Percentiles rank a stretch among this genome's conserved stretches.
Conservation (phyloP, 139 green algal species). For the Tetraselmis chui region DNA sequence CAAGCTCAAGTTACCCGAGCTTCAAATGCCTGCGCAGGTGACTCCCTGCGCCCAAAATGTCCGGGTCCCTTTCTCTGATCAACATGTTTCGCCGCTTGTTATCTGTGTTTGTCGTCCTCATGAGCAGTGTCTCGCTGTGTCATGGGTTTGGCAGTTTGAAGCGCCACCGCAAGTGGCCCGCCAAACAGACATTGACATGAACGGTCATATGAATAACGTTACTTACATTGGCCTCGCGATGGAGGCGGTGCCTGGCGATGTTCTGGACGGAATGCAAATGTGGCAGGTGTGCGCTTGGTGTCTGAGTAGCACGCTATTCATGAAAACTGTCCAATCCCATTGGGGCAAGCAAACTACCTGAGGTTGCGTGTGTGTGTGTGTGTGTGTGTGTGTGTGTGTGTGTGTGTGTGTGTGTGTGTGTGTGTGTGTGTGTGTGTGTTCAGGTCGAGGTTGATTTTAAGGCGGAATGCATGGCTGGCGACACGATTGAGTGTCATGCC, state of each 20-base stretch:
- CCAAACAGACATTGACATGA: conserved; percentile 92
- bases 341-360: neutral
- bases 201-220: conserved; percentile 97
- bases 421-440: neutral
- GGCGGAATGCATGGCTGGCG: conserved; percentile 68
- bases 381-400: neutral
- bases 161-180: conserved; percentile 54
- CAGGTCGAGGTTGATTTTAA: conserved; percentile 89
- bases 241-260: conserved; percentile 67
- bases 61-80: too few relatives aligned
- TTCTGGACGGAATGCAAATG: conserved; percentile 56
- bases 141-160: conserved; percentile 28
- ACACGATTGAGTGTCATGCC: conserved; percentile 53
- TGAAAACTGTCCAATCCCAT: neutral
- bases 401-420: neutral
- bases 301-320: neutral
- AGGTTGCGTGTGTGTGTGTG: too few relatives aligned
- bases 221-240: conserved; percentile 87
- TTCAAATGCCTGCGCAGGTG: neutral
- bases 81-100: too few relatives aligned
- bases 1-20: neutral
- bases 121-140: too few relatives aligned
- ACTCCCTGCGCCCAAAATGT: neutral
- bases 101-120: neutral
- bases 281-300: conserved; percentile 37